These are phyloP conservation scores for Serendipita sp. DNA, from an alignment of 768 basidiomycete species.

Conservation along the genomic window DNA sequence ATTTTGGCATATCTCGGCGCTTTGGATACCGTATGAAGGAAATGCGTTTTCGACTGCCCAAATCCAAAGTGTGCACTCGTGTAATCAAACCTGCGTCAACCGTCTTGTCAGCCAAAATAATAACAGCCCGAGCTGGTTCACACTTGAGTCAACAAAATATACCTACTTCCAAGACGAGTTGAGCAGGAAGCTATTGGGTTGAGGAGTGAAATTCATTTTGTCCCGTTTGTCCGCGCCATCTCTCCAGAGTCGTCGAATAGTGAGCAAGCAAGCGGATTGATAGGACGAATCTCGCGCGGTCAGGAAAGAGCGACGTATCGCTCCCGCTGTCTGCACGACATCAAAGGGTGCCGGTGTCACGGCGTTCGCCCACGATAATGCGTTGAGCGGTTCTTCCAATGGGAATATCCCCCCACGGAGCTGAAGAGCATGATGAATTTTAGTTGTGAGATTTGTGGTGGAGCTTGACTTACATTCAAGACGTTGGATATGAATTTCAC, in stretches of 20 bases:
- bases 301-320: neutral
- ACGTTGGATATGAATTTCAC: neutral
- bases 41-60: neutral
- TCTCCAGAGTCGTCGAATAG: neutral
- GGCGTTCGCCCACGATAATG: neutral
- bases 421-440: neutral
- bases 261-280: neutral
- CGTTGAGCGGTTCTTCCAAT: neutral
- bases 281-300: neutral
- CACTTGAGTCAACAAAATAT: neutral
- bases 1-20: slow-evolving; percentile 1
- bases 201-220: neutral
- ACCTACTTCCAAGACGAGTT: slow-evolving; percentile 4
- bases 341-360: neutral
- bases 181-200: neutral
- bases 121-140: neutral
- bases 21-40: slow-evolving; percentile 2
- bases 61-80: slow-evolving; percentile 5
- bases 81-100: neutral
- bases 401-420: neutral
- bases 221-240: neutral
- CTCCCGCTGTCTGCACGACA: neutral
- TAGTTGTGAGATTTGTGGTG: neutral
- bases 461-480: neutral
- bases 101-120: neutral